These are phyloP conservation scores for Kingdonia uniflora DNA, from an alignment of 164 flowering plant species.

Conservation along the genomic window DNA sequence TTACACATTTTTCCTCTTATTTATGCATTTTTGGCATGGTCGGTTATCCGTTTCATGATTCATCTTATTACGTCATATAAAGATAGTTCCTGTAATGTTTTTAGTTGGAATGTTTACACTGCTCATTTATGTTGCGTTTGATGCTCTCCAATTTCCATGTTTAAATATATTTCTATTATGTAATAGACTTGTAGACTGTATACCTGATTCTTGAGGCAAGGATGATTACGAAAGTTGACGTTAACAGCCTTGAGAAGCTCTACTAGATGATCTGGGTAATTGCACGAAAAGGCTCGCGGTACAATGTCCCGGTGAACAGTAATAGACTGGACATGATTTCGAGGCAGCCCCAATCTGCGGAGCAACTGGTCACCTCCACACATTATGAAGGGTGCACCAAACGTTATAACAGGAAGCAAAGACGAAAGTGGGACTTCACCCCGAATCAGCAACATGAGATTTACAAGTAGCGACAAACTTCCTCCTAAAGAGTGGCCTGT, in stretches of 20 bases:
- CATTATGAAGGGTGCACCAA: constrained; percentile 82
- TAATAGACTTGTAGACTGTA: not conserved
- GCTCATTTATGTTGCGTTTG: too few species aligned
- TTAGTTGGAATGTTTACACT: too few species aligned
- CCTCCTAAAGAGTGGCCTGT: constrained; percentile 98
- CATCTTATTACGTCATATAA: too few species aligned
- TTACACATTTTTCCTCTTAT: too few species aligned
- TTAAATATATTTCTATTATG: too few species aligned
- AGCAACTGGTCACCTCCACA: constrained; percentile 87
- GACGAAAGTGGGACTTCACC: constrained; percentile 63
- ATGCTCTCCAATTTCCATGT: too few species aligned
- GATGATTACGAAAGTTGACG: constrained; percentile 71
- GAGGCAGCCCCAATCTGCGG: constrained; percentile 57
- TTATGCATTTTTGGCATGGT: too few species aligned
- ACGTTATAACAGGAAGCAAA: constrained; percentile 85
- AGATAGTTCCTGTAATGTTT: too few species aligned
- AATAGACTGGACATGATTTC: constrained; percentile 60
- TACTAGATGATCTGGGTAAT: constrained; percentile 71
- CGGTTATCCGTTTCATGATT: too few species aligned
- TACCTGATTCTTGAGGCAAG: constrained; percentile 78
- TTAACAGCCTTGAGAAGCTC: constrained; percentile 81
- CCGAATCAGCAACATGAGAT: constrained; percentile 78
- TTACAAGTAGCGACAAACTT: constrained; percentile 73
- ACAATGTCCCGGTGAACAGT: constrained; percentile 93
- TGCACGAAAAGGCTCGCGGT: constrained; percentile 90